Evolutionary conservation across 169 alveolate genomes (phyloP).

Genomic region (Plasmodium berghei): DNA sequence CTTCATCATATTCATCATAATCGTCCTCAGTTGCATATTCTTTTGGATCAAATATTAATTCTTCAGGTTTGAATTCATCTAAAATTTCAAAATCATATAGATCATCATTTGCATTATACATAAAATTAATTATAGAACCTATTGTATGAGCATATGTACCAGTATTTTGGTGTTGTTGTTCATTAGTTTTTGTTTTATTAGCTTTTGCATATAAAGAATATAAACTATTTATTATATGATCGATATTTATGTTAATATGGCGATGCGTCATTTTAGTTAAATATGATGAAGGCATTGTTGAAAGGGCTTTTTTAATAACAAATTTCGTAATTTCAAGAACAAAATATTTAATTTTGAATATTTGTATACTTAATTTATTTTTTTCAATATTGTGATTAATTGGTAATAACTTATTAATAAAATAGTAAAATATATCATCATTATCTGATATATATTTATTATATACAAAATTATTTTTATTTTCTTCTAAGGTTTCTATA

Average conservation of each 20-base stretch:
- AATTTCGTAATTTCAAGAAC: constrained; percentile 25
- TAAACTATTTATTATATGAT: constrained; percentile 3
- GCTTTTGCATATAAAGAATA: constrained; percentile 7
- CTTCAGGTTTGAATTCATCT: too few species aligned
- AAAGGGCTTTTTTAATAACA: constrained; percentile 7
- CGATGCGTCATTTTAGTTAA: constrained; percentile 1
- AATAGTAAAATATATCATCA: constrained; percentile 7
- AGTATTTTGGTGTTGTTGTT: background rate
- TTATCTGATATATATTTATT: constrained; percentile 7
- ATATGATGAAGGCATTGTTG: constrained; percentile 36
- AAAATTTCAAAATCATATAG: too few species aligned
- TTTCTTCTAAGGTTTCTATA: background rate
- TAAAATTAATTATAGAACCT: constrained; percentile 29
- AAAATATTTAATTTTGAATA: constrained; percentile 33
- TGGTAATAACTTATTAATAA: constrained; percentile 39
- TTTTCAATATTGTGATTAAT: background rate
- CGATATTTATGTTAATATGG: constrained; percentile 5
- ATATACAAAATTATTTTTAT: background rate
- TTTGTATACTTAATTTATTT: background rate
- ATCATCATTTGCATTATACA: background rate
- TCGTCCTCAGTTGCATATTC: too few species aligned
- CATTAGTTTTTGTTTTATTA: background rate
- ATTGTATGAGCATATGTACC: background rate
- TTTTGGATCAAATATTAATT: too few species aligned
- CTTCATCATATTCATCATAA: too few species aligned